These are phyloP conservation scores for Komagataella kurtzmanii DNA, from an alignment of 805 yeast species.

Conservation along the genomic window DNA sequence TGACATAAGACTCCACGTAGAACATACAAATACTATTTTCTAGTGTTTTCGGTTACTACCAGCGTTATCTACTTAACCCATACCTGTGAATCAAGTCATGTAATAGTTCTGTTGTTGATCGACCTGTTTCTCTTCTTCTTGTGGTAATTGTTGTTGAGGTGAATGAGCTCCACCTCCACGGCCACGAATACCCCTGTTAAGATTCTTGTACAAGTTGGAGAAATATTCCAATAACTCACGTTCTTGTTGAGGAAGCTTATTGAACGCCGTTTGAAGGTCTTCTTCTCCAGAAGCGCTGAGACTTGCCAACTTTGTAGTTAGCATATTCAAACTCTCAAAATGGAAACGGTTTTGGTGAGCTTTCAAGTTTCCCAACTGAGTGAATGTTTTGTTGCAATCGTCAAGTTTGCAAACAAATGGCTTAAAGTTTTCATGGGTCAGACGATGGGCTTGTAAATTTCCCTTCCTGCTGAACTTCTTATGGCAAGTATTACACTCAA, in stretches of 20 bases:
- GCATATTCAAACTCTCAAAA: constrained; percentile 47
- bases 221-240: constrained; percentile 63
- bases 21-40: neutral
- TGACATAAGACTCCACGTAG: neutral
- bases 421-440: constrained; percentile 68
- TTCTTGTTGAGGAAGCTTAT: constrained; percentile 43
- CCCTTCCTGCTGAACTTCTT: constrained; percentile 82
- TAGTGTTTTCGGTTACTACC: neutral
- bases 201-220: constrained; percentile 70
- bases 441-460: constrained; percentile 74
- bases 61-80: neutral
- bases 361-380: constrained; percentile 87
- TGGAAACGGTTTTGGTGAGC: constrained; percentile 92
- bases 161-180: constrained; percentile 43
- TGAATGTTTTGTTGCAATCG: constrained; percentile 70
- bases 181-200: constrained; percentile 86
- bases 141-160: constrained; percentile 1
- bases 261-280: constrained; percentile 20
- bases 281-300: constrained; percentile 30
- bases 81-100: neutral
- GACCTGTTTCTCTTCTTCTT: neutral
- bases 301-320: constrained; percentile 58
- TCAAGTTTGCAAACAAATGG: constrained; percentile 76
- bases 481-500: constrained; percentile 62
- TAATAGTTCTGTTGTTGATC: constrained; percentile 1